These are phyloP conservation scores for Delonix regia DNA, from an alignment of 306 rosid genomes.

Conservation along the genomic window DNA sequence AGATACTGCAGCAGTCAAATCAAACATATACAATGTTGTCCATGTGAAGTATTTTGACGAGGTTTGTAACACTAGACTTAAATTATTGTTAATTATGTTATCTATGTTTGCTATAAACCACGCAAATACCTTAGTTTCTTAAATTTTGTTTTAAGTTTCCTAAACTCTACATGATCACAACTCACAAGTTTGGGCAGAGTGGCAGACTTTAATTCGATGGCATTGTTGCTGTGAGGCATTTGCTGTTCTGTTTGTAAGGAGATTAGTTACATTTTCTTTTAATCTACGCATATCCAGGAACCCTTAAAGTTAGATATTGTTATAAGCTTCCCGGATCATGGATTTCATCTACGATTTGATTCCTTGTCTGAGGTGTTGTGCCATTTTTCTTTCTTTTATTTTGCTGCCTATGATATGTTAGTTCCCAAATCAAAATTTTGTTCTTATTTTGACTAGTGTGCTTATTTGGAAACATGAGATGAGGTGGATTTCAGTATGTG, in stretches of 20 bases:
- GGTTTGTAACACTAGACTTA: conserved; percentile 47
- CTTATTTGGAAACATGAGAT: conserved; percentile 19
- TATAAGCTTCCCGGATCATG: conserved; percentile 93
- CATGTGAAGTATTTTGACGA: conserved; percentile 92
- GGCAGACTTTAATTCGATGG: not conserved
- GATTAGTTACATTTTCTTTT: not conserved
- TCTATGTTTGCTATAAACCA: not conserved
- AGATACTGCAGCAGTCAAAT: conserved; percentile 82
- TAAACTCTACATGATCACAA: not conserved
- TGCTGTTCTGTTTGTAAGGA: not conserved
- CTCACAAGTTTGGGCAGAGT: no score
- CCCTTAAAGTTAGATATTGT: conserved; percentile 83
- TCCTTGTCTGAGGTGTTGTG: conserved; percentile 89
- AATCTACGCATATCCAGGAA: conserved; percentile 56
- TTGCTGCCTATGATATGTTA: not conserved
- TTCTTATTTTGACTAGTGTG: not conserved
- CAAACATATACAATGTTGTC: conserved; percentile 83
- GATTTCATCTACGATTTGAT: conserved; percentile 93
- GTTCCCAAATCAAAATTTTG: no score
- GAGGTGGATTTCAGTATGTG: not conserved
- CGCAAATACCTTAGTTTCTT: not conserved
- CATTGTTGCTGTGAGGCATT: not conserved
- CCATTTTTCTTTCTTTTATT: not conserved
- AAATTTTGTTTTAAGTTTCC: conserved; percentile 1
- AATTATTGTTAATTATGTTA: not conserved